These are phyloP conservation scores for Asterochloris sp. DNA, from an alignment of 139 green algal species.

Conservation along the genomic window DNA sequence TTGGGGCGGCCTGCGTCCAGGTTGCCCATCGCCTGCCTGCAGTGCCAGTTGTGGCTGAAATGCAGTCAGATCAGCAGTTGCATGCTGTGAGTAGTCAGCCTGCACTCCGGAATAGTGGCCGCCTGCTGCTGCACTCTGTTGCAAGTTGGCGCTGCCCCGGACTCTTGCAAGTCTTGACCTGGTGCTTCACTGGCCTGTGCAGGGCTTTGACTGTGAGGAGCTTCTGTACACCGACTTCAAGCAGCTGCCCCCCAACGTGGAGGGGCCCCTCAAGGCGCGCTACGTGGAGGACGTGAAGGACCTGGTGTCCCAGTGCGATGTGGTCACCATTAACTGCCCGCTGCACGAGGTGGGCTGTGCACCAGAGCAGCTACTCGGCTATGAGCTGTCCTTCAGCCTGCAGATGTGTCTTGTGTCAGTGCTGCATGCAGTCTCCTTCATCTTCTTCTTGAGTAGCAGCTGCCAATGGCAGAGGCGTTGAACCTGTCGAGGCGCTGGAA, in stretches of 20 bases:
- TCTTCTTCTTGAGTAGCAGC: too few relatives aligned
- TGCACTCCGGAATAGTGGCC: neutral
- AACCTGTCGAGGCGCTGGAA: too few relatives aligned
- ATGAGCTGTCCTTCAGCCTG: neutral
- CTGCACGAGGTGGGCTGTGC: neutral
- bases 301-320: conserved; percentile 17
- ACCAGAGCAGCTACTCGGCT: too few relatives aligned
- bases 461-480: too few relatives aligned
- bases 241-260: neutral
- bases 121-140: neutral
- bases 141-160: neutral
- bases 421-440: too few relatives aligned
- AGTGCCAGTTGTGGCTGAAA: neutral
- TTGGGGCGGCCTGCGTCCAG: neutral
- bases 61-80: neutral
- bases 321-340: conserved; percentile 26
- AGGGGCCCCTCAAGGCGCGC: neutral
- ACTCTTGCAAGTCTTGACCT: neutral
- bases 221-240: conserved; percentile 23
- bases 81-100: neutral
- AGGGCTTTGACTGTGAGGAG: conserved; percentile 21
- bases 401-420: neutral
- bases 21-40: neutral
- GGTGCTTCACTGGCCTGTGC: neutral
- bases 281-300: conserved; percentile 10